Conservation (phyloP, 1,284 basidiomycete species). For the Anthracocystis panici-leucophaei region DNA sequence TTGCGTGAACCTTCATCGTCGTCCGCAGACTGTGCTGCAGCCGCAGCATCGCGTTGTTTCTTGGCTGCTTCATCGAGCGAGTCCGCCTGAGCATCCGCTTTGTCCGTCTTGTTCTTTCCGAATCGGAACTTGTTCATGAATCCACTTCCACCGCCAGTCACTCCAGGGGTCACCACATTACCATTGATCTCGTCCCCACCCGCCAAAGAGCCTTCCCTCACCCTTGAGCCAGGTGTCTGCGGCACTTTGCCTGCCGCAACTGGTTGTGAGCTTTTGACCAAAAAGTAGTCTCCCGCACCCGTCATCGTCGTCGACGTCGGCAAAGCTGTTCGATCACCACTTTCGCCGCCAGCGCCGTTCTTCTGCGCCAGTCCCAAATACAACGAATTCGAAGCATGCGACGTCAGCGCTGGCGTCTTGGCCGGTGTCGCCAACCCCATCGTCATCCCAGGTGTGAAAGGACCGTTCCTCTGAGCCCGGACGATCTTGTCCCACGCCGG, state of each 20-base stretch:
- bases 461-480: conserved; percentile 25
- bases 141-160: conserved; percentile 26
- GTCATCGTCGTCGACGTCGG: conserved; percentile 31
- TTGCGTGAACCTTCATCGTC: conserved; percentile 12
- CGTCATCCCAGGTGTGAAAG: conserved; percentile 69
- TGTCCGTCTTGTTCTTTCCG: conserved; percentile 49
- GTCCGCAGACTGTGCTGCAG: not conserved
- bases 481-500: conserved; percentile 46
- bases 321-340: conserved; percentile 21
- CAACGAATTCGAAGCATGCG: conserved; percentile 26
- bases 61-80: conserved; percentile 26
- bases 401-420: conserved; percentile 53
- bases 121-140: conserved; percentile 57
- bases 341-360: conserved; percentile 1
- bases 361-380: conserved; percentile 30
- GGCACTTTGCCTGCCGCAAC: conserved; percentile 5
- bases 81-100: conserved; percentile 19
- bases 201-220: conserved; percentile 22
- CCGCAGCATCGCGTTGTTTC: conserved; percentile 20
- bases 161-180: conserved; percentile 23
- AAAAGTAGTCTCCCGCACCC: not conserved
- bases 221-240: conserved; percentile 17
- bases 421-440: conserved; percentile 56
- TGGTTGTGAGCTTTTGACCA: conserved; percentile 16
- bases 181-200: conserved; percentile 32